Conservation (phyloP, 345 rosid species). For the Rhodamnia argentea region DNA sequence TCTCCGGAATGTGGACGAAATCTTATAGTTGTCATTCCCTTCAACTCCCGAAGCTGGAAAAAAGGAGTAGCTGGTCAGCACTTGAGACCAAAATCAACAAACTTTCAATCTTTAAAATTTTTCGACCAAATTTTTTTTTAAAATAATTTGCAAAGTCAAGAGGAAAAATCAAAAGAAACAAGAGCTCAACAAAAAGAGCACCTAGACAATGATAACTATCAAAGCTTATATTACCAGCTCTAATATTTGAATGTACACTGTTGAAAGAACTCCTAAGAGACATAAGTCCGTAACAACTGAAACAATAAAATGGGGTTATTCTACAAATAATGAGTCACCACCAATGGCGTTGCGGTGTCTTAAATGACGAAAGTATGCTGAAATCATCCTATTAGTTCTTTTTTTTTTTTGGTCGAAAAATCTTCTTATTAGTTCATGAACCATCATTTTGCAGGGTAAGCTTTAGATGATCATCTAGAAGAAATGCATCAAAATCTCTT, state of each 20-base stretch:
- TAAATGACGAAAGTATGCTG: background rate
- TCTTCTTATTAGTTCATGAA: background rate
- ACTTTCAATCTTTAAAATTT: background rate
- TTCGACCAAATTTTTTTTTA: too few relatives aligned
- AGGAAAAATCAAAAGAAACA: background rate
- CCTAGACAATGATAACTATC: background rate
- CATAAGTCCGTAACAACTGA: background rate
- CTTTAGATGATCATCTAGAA: background rate
- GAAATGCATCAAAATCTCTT: background rate
- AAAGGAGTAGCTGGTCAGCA: constrained; percentile 4
- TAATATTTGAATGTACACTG: background rate
- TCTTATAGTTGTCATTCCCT: constrained; percentile 97
- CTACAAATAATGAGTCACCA: background rate
- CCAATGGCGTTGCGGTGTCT: background rate
- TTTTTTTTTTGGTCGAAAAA: too few relatives aligned
- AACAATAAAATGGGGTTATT: background rate
- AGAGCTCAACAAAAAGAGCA: background rate
- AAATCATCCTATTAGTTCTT: background rate
- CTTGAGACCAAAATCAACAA: background rate
- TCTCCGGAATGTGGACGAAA: constrained; percentile 97
- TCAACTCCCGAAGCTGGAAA: constrained; percentile 92
- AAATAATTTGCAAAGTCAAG: background rate
- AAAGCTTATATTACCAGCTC: background rate
- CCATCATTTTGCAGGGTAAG: background rate
- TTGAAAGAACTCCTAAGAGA: background rate